Conservation (phyloP, 805 yeast genomes). For the Sungouiozyma intestinalis region DNA sequence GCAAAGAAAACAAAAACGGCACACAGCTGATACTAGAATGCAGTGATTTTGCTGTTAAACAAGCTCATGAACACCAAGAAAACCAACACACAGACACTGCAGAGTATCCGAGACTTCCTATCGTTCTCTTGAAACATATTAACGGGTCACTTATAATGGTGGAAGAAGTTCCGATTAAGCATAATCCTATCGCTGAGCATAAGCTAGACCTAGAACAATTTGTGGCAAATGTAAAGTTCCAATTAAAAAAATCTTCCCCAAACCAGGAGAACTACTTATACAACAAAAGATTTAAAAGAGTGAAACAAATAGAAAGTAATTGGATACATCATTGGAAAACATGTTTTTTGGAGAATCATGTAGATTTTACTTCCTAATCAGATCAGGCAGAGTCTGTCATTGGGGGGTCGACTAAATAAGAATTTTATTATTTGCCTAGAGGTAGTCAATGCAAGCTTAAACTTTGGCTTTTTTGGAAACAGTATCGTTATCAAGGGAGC, state of each 20-base stretch:
- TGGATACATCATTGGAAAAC: conserved; percentile 1
- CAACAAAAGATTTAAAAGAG: background rate
- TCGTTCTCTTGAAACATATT: background rate
- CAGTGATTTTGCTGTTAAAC: background rate
- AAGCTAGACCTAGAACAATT: background rate
- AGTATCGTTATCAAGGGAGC: conserved; percentile 5
- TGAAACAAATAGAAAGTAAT: background rate
- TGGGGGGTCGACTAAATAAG: no score
- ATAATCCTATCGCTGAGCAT: background rate
- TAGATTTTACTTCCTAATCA: background rate
- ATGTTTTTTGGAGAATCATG: conserved; percentile 1
- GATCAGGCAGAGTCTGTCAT: no score
- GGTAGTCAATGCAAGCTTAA: no score
- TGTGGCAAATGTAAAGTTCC: background rate
- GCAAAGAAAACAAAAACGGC: background rate
- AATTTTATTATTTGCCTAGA: no score
- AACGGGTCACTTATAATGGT: background rate
- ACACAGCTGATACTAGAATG: background rate
- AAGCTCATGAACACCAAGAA: background rate
- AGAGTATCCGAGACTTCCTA: background rate
- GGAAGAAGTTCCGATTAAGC: background rate
- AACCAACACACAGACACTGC: background rate
- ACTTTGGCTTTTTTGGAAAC: conserved; percentile 12
- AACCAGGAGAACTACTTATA: background rate
- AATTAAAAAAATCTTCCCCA: background rate